Evolutionary conservation across 306 rosid genomes (phyloP), one percentile per base, ranked within the genome.

Genomic region (Crotalaria pallida): DNA sequence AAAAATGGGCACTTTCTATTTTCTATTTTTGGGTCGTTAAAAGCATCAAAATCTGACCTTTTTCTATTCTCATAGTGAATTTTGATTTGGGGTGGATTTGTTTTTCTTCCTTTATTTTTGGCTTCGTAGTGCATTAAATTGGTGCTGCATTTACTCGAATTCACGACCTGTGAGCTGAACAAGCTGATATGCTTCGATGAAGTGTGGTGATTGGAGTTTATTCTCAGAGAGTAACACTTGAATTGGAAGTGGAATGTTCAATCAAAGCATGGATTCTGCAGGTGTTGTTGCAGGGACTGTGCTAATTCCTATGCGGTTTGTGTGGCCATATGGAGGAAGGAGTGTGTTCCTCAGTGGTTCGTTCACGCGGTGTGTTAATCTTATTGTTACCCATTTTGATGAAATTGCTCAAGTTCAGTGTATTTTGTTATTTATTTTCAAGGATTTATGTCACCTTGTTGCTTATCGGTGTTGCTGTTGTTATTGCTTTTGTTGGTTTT

Each of bases 241-340:
- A 74, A 52, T 69, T 74, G 5, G 73, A 80, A 64, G 85, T 67
- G 31, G 71, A 73, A 88, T 88, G 45, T 92, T 85, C 48, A 81
- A 71, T 81, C 69, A 76, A 55, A 79, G 83, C 78, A 92, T 92
- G 98, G 96, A 88, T 76, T 49, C 88, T 63, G 71, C 75, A 38
- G 81, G 72, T 55, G 84, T 72, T 69, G 87, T 70, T 62, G 79
- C 85, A 24, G 88, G 82, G 60, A 74, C 92, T 17, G 79, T 92
- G 82, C 52, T 87, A 77, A 79, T 93, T 77, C 98, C 96, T 40
- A 82, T 84, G 94, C 94, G 93, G 26, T 93, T 93, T 69, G 97
- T 90, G 53, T 93, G 98, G 98, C 92, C 83, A n/a, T 85, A 88
- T 66, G 98, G 98, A 10, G 98, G 98, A 58, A 83, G 86, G 34